A percentile compares a stretch with the other conserved stretches of the same genome.
Evolutionary conservation across 2,329 filamentous ascomycete genomes (phyloP).

Genomic region (Verticillium nubilum): DNA sequence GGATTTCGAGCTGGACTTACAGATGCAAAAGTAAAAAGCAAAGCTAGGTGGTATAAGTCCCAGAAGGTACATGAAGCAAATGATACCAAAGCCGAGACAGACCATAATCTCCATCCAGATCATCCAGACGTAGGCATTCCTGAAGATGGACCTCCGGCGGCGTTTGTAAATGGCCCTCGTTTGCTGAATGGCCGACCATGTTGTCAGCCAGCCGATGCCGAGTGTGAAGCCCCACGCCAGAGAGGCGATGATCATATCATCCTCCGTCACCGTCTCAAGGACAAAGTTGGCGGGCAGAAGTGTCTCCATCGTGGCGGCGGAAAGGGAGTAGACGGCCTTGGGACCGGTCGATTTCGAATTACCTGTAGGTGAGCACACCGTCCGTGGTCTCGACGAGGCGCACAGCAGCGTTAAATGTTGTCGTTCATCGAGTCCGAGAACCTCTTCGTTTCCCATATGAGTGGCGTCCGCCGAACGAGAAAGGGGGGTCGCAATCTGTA

Average conservation of each 20-base stretch:
- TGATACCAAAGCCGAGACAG: conserved; percentile 27
- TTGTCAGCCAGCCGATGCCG: conserved; percentile 30
- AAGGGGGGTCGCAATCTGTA: background rate
- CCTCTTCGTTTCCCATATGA: background rate
- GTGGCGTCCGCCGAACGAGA: background rate
- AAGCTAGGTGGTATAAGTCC: conserved; percentile 13
- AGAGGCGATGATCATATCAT: conserved; percentile 12
- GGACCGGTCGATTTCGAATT: background rate
- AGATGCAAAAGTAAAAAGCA: conserved; percentile 4
- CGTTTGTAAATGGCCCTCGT: conserved; percentile 23
- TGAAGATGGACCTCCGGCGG: conserved; percentile 19
- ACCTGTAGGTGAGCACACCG: background rate
- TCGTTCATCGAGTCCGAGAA: background rate
- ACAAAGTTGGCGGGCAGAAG: background rate
- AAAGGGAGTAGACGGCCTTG: background rate
- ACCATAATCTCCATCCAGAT: conserved; percentile 38
- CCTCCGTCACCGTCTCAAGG: background rate
- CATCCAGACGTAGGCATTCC: conserved; percentile 37
- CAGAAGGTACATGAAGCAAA: conserved; percentile 21
- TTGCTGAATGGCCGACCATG: conserved; percentile 27
- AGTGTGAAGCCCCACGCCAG: conserved; percentile 30
- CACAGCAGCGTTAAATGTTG: background rate
- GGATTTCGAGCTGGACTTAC: background rate
- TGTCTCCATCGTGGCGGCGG: background rate
- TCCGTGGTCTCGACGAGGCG: background rate